These are phyloP conservation scores for Arachis hypogaea DNA, from an alignment of 306 rosid genomes.

Conservation along the genomic window DNA sequence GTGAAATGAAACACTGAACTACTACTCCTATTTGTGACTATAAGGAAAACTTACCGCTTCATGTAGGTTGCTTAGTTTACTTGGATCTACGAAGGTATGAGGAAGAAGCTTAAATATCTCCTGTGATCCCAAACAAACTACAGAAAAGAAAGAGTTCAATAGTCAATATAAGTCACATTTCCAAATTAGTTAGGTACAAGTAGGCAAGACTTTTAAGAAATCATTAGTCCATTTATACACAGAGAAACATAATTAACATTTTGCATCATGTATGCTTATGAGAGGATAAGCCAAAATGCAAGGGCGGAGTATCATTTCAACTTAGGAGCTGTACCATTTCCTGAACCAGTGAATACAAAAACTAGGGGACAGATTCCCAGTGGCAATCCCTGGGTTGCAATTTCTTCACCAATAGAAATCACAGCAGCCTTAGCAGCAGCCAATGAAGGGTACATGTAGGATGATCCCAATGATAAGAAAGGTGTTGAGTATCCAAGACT, in stretches of 20 bases:
- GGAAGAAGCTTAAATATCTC: constrained; percentile 96
- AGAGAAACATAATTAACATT: constrained; percentile 10
- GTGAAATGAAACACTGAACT: not conserved
- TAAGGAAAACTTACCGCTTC: constrained; percentile 49
- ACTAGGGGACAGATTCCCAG: constrained; percentile 87
- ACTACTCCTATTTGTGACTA: not conserved
- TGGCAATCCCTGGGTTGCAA: constrained; percentile 80
- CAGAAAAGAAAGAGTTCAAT: constrained; percentile 37
- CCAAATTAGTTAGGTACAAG: constrained; percentile 11
- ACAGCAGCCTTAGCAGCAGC: constrained; percentile 98
- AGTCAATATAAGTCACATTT: constrained; percentile 14
- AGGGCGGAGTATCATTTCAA: constrained; percentile 43
- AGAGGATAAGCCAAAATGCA: constrained; percentile 10
- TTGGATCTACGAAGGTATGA: constrained; percentile 81
- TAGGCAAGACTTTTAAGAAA: constrained; percentile 20
- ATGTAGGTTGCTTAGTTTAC: constrained; percentile 60
- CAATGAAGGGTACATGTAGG: constrained; percentile 95
- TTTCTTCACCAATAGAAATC: constrained; percentile 92
- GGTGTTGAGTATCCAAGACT: constrained; percentile 98
- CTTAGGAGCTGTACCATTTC: constrained; percentile 64
- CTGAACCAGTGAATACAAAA: constrained; percentile 89
- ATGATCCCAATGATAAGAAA: constrained; percentile 84
- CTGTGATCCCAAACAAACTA: constrained; percentile 88
- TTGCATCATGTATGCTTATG: not conserved
- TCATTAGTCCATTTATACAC: constrained; percentile 12